These are phyloP conservation scores for Coniochaeta prunicola DNA, from an alignment of 2,329 filamentous ascomycete species.

Conservation along the genomic window DNA sequence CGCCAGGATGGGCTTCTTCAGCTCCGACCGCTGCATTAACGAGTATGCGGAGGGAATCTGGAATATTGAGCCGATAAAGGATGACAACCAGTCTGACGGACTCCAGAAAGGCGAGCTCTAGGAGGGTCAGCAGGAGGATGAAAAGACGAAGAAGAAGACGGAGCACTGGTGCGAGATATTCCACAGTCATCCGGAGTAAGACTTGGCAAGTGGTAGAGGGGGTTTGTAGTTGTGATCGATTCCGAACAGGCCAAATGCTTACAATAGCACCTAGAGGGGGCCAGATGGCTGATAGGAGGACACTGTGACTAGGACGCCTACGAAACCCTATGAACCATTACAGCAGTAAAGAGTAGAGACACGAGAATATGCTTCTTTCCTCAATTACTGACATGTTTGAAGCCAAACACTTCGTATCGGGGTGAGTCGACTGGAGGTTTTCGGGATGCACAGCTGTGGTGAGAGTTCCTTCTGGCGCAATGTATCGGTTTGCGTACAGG, in stretches of 20 bases:
- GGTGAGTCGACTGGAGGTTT: neutral
- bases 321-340: neutral
- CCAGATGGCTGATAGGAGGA: neutral
- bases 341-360: neutral
- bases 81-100: conserved; percentile 10
- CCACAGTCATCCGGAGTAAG: neutral
- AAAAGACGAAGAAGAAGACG: neutral
- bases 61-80: conserved; percentile 76
- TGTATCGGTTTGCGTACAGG: neutral
- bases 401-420: neutral
- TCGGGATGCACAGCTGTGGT: neutral
- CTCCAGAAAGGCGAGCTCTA: neutral
- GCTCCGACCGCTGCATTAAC: conserved; percentile 87
- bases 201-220: neutral
- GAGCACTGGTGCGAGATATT: neutral
- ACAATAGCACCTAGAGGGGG: neutral
- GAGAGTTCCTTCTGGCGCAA: neutral
- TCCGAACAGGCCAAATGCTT: neutral
- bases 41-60: conserved; percentile 97
- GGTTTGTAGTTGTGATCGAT: neutral
- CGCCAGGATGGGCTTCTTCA: conserved; percentile 95
- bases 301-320: too few species aligned
- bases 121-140: neutral
- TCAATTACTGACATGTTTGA: neutral
- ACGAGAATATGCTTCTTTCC: neutral